Evolutionary conservation across 2,329 filamentous ascomycete species (phyloP).

Genomic region (Fusarium sp.): DNA sequence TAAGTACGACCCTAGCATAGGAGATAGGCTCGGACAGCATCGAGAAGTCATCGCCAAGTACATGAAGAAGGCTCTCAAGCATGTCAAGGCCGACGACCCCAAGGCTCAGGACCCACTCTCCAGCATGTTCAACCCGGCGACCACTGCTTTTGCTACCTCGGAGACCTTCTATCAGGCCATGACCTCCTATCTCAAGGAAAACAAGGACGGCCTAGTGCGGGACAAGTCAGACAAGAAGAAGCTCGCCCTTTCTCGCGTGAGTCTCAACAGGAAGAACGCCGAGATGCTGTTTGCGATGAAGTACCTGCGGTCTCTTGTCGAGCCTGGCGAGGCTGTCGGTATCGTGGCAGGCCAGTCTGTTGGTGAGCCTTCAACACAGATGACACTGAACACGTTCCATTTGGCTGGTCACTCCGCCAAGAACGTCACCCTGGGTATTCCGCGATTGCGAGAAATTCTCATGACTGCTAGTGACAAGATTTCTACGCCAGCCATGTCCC

Average conservation of each 20-base stretch:
- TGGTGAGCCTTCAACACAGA: conserved; percentile 96
- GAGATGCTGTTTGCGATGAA: conserved; percentile 88
- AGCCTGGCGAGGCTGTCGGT: conserved; percentile 94
- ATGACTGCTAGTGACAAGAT: conserved; percentile 95
- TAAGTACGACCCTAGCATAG: conserved; percentile 65
- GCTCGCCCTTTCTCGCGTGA: conserved; percentile 46
- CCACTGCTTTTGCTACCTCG: conserved; percentile 84
- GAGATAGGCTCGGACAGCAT: conserved; percentile 57
- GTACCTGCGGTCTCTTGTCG: conserved; percentile 89
- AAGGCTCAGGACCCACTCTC: conserved; percentile 78
- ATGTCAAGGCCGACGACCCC: conserved; percentile 62
- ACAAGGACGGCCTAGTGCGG: conserved; percentile 67
- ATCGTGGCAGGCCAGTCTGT: conserved; percentile 97
- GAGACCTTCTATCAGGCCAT: conserved; percentile 81
- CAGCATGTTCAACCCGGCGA: conserved; percentile 75
- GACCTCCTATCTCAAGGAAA: conserved; percentile 79
- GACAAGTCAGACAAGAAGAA: conserved; percentile 53
- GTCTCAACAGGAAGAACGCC: conserved; percentile 73
- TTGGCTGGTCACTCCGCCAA: conserved; percentile 97
- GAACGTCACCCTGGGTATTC: conserved; percentile 98
- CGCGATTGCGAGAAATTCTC: conserved; percentile 93
- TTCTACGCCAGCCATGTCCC: conserved; percentile 88
- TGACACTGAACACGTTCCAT: conserved; percentile 99
- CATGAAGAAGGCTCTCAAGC: conserved; percentile 82
- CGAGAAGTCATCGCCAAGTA: conserved; percentile 72